phyloP scores from a whole-genome alignment of 2,329 filamentous ascomycete genomes.

The Aspergillus vadensis region DNA sequence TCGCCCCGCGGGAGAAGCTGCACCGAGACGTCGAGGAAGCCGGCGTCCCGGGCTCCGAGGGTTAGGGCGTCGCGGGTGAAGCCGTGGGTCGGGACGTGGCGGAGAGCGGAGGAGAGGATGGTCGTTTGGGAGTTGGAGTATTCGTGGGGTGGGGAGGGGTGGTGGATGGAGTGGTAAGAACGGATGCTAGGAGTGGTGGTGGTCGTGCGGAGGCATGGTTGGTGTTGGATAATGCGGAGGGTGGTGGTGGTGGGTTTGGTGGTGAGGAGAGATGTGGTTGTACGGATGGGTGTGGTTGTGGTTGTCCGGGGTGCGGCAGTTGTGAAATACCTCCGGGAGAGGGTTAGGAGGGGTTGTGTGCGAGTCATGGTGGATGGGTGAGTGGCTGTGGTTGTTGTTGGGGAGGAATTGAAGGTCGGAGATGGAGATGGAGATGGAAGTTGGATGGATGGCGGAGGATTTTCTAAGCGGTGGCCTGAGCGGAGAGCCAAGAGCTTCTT shows the following conservation, averaged over 20 bases:
- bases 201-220: conserved; percentile 51
- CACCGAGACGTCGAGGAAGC: conserved; percentile 82
- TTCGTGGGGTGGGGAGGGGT: conserved; percentile 61
- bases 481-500: conserved; percentile 18
- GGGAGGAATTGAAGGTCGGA: not conserved
- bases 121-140: conserved; percentile 65
- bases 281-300: not conserved
- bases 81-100: conserved; percentile 76
- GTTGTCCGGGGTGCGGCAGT: not conserved
- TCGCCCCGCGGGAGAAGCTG: conserved; percentile 78
- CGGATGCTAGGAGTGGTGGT: conserved; percentile 58
- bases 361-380: conserved; percentile 11
- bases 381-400: not conserved
- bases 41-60: conserved; percentile 77
- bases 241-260: not conserved
- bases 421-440: not conserved
- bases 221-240: not conserved
- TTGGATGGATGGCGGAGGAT: conserved; percentile 6
- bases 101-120: conserved; percentile 79
- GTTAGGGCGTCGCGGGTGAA: conserved; percentile 75
- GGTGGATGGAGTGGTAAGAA: conserved; percentile 73
- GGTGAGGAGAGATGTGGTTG: not conserved
- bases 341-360: conserved; percentile 7
- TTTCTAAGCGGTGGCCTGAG: conserved; percentile 23
- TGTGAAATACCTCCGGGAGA: conserved; percentile 5